Percentiles rank a stretch among this genome's conserved stretches.
phyloP scores from a whole-genome alignment of 495 filamentous ascomycete genomes.

The Xylaria sp. region DNA sequence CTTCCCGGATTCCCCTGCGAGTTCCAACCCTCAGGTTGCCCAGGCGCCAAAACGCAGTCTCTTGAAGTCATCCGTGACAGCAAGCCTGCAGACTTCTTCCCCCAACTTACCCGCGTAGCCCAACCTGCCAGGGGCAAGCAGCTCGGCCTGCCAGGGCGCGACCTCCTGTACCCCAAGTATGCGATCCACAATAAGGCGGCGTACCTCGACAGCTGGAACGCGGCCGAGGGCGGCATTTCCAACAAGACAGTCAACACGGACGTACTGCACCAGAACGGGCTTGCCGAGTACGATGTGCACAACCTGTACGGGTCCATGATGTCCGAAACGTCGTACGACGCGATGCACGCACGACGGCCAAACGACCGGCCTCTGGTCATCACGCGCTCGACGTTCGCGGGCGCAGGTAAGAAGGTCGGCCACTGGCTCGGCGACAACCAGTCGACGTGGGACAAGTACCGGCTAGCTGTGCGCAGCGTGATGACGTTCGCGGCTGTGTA shows the following conservation, averaged over 20 bases:
- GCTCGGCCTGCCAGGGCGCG: conserved; percentile 65
- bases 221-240: conserved; percentile 64
- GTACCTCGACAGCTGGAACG: conserved; percentile 52
- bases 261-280: conserved; percentile 74
- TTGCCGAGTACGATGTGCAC: conserved; percentile 78
- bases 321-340: conserved; percentile 67
- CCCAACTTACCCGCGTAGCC: conserved; percentile 31
- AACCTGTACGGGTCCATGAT: conserved; percentile 92
- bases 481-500: conserved; percentile 80
- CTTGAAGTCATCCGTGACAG: conserved; percentile 34
- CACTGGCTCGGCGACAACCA: conserved; percentile 92
- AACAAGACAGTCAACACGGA: conserved; percentile 79
- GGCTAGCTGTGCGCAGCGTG: conserved; percentile 69
- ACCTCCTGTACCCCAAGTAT: conserved; percentile 77
- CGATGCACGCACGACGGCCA: conserved; percentile 75
- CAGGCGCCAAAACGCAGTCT: conserved; percentile 29
- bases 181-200: conserved; percentile 73
- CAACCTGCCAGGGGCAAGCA: conserved; percentile 44
- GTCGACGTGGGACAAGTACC: conserved; percentile 75
- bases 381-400: conserved; percentile 83
- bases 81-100: conserved; percentile 29
- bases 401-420: conserved; percentile 77
- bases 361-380: conserved; percentile 75
- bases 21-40: conserved; percentile 67
- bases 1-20: conserved; percentile 75